These are phyloP conservation scores for Salinomyces thailandicus DNA, from an alignment of 2,329 filamentous ascomycete species.

Conservation along the genomic window DNA sequence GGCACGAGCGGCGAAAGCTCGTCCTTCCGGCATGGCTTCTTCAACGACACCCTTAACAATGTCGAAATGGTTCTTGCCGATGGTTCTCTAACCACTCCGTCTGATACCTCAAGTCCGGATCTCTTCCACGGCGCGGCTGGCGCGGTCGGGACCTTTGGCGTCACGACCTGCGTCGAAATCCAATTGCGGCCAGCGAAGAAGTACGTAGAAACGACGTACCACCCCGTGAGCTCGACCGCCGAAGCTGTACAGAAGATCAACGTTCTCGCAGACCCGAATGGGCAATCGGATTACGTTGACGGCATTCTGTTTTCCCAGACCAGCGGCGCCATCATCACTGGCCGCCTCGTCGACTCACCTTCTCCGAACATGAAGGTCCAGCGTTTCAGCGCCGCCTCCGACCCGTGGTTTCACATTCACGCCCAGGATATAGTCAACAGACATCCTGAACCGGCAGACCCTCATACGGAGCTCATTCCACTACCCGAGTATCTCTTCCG, in stretches of 20 bases:
- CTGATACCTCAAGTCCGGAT: conserved; percentile 45
- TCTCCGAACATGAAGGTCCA: conserved; percentile 10
- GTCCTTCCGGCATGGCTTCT: conserved; percentile 55
- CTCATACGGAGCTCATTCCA: conserved; percentile 46
- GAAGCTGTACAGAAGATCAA: conserved; percentile 34
- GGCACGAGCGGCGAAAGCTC: conserved; percentile 48
- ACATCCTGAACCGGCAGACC: conserved; percentile 32
- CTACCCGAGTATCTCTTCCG: conserved; percentile 59
- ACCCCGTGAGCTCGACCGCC: conserved; percentile 31
- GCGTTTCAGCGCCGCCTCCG: conserved; percentile 33
- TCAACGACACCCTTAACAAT: conserved; percentile 45
- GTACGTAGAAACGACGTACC: conserved; percentile 42
- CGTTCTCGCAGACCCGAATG: conserved; percentile 27
- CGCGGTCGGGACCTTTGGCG: conserved; percentile 56
- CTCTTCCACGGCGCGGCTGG: conserved; percentile 56
- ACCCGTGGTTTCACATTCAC: conserved; percentile 45
- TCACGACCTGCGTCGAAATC: conserved; percentile 48
- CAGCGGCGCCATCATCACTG: conserved; percentile 35
- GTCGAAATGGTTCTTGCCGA: conserved; percentile 57
- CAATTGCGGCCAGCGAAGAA: conserved; percentile 36
- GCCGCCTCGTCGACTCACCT: conserved; percentile 30
- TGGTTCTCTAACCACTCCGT: conserved; percentile 47
- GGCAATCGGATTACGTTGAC: conserved; percentile 41
- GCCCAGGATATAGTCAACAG: conserved; percentile 28
- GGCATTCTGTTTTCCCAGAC: conserved; percentile 39